These are phyloP conservation scores for Pythium sukuiense DNA, from an alignment of 352 stramenopile genomes.

Conservation along the genomic window DNA sequence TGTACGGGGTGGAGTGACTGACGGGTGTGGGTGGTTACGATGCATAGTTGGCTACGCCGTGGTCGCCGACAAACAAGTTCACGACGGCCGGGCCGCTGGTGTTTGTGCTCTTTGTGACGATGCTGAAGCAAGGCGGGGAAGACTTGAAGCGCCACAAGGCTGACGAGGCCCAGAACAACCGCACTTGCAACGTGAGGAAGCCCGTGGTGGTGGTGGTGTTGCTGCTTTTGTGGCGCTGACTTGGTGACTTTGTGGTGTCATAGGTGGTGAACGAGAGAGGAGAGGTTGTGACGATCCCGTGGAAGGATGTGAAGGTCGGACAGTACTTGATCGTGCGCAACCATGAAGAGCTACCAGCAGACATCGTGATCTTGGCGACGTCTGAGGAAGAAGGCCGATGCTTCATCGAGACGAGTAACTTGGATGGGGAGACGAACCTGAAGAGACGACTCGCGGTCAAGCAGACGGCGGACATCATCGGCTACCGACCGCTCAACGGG, in stretches of 20 bases:
- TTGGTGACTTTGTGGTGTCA: not conserved
- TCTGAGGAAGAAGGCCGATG: constrained; percentile 69
- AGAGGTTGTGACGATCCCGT: constrained; percentile 48
- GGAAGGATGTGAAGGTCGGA: constrained; percentile 77
- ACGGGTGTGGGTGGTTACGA: not conserved
- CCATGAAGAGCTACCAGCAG: constrained; percentile 84
- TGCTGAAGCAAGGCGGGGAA: constrained; percentile 73
- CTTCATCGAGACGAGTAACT: constrained; percentile 93
- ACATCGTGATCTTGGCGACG: constrained; percentile 85
- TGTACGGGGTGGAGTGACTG: not conserved
- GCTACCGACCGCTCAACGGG: constrained; percentile 28
- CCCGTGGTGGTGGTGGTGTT: not conserved
- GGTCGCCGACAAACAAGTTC: constrained; percentile 70
- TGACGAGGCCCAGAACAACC: constrained; percentile 57
- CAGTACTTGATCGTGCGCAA: constrained; percentile 80
- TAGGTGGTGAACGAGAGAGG: constrained; percentile 50
- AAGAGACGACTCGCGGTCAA: constrained; percentile 73
- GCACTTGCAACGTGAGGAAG: constrained; percentile 40
- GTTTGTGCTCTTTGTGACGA: constrained; percentile 74
- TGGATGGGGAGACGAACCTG: constrained; percentile 95
- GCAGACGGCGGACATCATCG: constrained; percentile 35
- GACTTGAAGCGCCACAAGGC: constrained; percentile 69
- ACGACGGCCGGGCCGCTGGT: constrained; percentile 70
- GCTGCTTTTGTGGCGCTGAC: not conserved
- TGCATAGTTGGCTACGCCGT: constrained; percentile 52